Conservation (phyloP, 2,329 filamentous ascomycete species). For the Colletotrichum theobromicola region DNA sequence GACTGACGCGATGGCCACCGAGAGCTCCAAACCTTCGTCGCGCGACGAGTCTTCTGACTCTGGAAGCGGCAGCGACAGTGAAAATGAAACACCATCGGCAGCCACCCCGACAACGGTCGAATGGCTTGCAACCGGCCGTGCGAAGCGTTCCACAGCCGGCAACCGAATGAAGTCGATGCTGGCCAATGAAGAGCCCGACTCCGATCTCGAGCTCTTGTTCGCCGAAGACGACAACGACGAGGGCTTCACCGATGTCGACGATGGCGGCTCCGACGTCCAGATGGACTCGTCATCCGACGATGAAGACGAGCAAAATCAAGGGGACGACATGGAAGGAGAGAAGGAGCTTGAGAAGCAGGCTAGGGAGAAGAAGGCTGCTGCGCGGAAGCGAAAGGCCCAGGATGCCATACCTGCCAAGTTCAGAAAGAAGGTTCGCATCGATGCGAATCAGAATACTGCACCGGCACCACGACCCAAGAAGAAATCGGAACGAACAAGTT, state of each 20-base stretch:
- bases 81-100: conserved; percentile 29
- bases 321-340: conserved; percentile 83
- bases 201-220: conserved; percentile 76
- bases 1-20: conserved; percentile 17
- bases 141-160: conserved; percentile 81
- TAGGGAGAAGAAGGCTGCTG: conserved; percentile 68
- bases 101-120: conserved; percentile 51
- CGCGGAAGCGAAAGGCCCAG: conserved; percentile 80
- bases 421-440: conserved; percentile 79
- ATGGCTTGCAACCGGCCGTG: conserved; percentile 76
- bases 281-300: conserved; percentile 87
- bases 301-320: conserved; percentile 73
- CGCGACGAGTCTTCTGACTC: conserved; percentile 23
- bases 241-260: conserved; percentile 73
- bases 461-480: conserved; percentile 60
- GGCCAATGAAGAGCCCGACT: conserved; percentile 73
- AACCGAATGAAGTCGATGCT: conserved; percentile 83
- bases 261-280: conserved; percentile 75
- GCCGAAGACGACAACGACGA: conserved; percentile 73
- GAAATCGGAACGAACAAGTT: conserved; percentile 64
- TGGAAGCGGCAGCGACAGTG: conserved; percentile 34
- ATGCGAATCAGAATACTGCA: conserved; percentile 43
- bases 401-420: conserved; percentile 74
- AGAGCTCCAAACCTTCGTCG: conserved; percentile 3
- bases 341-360: conserved; percentile 82